These are phyloP conservation scores for Immersiporthe knoxdaviesiana DNA, from an alignment of 2,329 filamentous ascomycete species.

Conservation along the genomic window DNA sequence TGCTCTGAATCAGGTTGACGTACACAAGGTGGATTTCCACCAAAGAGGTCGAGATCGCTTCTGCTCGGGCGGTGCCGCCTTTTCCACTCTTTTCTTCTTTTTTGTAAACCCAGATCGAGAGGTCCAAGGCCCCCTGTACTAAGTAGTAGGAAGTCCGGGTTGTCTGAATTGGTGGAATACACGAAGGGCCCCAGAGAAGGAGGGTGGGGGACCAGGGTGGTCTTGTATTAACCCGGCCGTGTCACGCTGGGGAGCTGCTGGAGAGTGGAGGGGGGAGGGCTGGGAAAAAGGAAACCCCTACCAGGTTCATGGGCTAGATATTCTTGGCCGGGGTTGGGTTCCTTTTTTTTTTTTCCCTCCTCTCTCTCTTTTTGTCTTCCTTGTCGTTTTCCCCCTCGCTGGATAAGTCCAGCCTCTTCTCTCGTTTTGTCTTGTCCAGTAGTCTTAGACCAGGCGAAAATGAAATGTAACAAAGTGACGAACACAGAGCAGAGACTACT, in stretches of 20 bases:
- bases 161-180: conserved; percentile 28
- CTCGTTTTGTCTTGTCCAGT: conserved; percentile 12
- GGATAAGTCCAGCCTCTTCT: conserved; percentile 1
- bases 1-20: conserved; percentile 1
- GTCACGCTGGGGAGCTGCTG: conserved; percentile 24
- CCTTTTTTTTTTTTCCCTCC: not conserved
- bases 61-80: conserved; percentile 16
- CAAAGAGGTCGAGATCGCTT: conserved; percentile 8
- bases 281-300: conserved; percentile 22
- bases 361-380: not conserved
- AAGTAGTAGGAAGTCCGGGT: conserved; percentile 18
- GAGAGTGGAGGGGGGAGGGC: conserved; percentile 20
- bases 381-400: not conserved
- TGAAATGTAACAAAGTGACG: conserved; percentile 23
- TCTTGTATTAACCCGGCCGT: conserved; percentile 29
- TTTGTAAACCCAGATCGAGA: conserved; percentile 9
- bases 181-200: conserved; percentile 20
- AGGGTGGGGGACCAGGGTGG: conserved; percentile 30
- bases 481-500: not conserved
- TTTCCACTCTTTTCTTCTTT: not conserved
- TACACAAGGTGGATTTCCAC: not conserved
- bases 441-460: conserved; percentile 22
- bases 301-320: conserved; percentile 26
- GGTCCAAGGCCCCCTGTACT: conserved; percentile 18
- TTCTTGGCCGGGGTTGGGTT: conserved; percentile 23